Percentiles rank a stretch among this genome's conserved stretches.
These are phyloP conservation scores for Mycena belliarum DNA, from an alignment of 768 basidiomycete genomes.

Conservation along the genomic window DNA sequence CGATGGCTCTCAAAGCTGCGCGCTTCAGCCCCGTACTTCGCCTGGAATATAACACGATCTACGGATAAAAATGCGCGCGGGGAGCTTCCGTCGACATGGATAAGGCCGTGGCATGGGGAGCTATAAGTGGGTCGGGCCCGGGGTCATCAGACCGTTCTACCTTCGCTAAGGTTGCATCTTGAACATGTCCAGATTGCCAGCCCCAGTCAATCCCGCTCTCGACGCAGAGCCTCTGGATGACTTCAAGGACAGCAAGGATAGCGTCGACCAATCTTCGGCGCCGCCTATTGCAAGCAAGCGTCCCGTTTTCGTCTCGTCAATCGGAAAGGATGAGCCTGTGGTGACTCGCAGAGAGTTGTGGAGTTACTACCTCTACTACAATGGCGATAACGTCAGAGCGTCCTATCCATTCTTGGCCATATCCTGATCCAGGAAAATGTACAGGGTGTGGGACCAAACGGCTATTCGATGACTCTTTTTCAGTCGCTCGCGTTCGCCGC, in stretches of 20 bases:
- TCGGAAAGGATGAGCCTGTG: slow-evolving; percentile 58
- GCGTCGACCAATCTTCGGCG: slow-evolving; percentile 10
- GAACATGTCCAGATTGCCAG: slow-evolving; percentile 30
- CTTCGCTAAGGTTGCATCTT: not conserved
- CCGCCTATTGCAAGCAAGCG: slow-evolving; percentile 18
- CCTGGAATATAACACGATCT: not conserved
- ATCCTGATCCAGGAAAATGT: not conserved
- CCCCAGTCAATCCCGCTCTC: slow-evolving; percentile 25
- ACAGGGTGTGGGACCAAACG: slow-evolving; percentile 68
- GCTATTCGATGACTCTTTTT: slow-evolving; percentile 74
- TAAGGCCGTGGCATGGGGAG: too few relatives aligned
- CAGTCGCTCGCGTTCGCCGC: slow-evolving; percentile 70
- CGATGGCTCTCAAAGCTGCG: too few relatives aligned
- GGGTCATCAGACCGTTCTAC: slow-evolving; percentile 4
- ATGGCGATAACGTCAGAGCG: slow-evolving; percentile 34
- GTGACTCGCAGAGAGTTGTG: slow-evolving; percentile 76
- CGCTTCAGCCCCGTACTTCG: too few relatives aligned
- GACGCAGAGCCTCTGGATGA: slow-evolving; percentile 17
- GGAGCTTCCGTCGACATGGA: too few relatives aligned
- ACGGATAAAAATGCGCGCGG: not conserved
- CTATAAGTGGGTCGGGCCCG: too few relatives aligned
- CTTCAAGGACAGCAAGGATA: slow-evolving; percentile 7
- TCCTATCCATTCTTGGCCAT: not conserved
- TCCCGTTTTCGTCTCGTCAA: slow-evolving; percentile 38
- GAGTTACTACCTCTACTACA: slow-evolving; percentile 71